Base-by-base conservation (phyloP, 768 basidiomycete genomes). In the Crepidotus variabilis region DNA sequence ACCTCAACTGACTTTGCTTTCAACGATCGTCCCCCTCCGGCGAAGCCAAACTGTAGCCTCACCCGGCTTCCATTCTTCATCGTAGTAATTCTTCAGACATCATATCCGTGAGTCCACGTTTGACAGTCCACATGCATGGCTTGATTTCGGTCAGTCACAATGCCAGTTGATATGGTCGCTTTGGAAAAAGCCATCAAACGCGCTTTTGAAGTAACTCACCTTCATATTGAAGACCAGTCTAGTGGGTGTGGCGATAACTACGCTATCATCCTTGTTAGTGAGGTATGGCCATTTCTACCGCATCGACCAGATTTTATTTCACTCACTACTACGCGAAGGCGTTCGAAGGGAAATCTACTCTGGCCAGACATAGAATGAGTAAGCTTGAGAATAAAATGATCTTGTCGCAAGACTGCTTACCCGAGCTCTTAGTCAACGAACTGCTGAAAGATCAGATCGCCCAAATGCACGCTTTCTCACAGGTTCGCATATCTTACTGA, bases 381-480 rank as follows among this genome's bases (percentile, higher is more conserved):
- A 64, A 53, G 79, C 72, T 54, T 52, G 20, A 47, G 43, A 43
- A 23, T 33, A 7, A n/a, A n/a, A 20, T n/a, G n/a, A 45, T 51
- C 13, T 52, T 14, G 47, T 22, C 13, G 34, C 23, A 54, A 2
- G 33, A 32, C 50, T 39, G 54, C 45, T 60, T 55, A 10, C 54
- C 48, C 43, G 51, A 21, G 52, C 2, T 20, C 23, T 16, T 58
- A 93, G 91, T 94, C 56, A 92, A 93, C 63, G 86, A 90, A 21
- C 65, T 86, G 8, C 67, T 94, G 64, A 92, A 89, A 72, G 73
- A 72, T 1, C 77, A 92, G 62, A 92, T 94, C 55, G 75, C 87
- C 0, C 82, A 87, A 55, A 86, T 94, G 80, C 91, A 94, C 63
- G 91, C 92, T 4, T 94, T 94, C 70, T 91, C 91, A 13, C 91